Base-by-base conservation (phyloP, 768 basidiomycete genomes). In the Amanita thiersii region DNA sequence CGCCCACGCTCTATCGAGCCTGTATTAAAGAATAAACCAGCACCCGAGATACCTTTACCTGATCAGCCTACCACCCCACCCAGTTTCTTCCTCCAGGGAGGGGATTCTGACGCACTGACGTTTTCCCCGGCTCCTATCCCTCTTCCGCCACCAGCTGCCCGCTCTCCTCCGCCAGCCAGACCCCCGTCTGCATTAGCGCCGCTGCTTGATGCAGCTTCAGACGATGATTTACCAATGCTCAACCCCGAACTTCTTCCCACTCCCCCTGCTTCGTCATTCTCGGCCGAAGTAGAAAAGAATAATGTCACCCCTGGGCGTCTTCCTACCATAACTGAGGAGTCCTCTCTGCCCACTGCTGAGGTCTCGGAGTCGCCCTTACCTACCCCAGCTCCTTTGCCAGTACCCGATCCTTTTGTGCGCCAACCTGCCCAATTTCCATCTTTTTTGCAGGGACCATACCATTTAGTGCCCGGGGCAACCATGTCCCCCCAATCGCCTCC, bases 51-150 rank as follows among this genome's bases (percentile, higher is more conserved):
- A 7, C 32, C 39, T 3, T 25, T 28, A 6, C 32, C 38, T 38
- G 56, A 52, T 17, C 55, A 48, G 33, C 65, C 65, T 12, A 51
- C 62, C 21, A 58, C 66, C 1, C 66, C 66, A 10, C 66, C 65
- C 11, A 67, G 64, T 41, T 59, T 62, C 50, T 68, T 65, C 45
- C 56, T 66, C 5, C 56, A 64, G 29, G 61, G 56, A 40, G 54
- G 50, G 6, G 55, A 52, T 15, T 57, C 59, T 1, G 57, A 56
- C 9, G 39, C 51, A 15, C 36, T 50, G 25, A 52, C 56, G 19
- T 54, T 52, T 9, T 56, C 63, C 28, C 59, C 65, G 5, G 52
- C 56, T 40, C 55, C 58, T n/a, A 49, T 55, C 10, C 56, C 59
- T 29, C 46, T 59, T 24, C 34, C 28, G 8, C 15, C 14, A 29